Evolutionary conservation across 805 yeast genomes (phyloP).

Genomic region (Torulaspora delbrueckii): DNA sequence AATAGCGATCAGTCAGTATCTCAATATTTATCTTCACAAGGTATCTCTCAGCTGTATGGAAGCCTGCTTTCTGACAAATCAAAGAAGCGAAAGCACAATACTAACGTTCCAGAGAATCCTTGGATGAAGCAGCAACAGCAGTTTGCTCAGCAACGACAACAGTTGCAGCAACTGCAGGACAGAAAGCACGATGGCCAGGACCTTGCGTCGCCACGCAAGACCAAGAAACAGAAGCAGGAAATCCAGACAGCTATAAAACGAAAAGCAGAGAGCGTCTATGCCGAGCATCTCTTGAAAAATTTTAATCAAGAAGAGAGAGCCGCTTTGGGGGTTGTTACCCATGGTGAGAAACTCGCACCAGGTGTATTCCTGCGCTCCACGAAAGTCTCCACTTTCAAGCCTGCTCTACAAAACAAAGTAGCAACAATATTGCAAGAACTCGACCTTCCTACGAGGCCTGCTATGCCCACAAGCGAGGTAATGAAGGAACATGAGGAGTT

Average conservation of each 20-base stretch:
- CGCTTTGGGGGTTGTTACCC: conserved; percentile 76
- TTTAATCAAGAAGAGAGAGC: conserved; percentile 75
- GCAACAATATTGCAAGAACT: conserved; percentile 65
- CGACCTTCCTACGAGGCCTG: conserved; percentile 74
- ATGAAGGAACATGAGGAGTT: conserved; percentile 73
- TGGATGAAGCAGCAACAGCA: conserved; percentile 42
- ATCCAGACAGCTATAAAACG: conserved; percentile 30
- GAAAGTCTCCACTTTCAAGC: conserved; percentile 72
- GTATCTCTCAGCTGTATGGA: conserved; percentile 79
- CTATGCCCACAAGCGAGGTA: conserved; percentile 79
- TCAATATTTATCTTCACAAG: conserved; percentile 79
- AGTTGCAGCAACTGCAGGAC: conserved; percentile 31
- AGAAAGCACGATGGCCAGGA: conserved; percentile 15
- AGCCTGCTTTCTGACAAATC: conserved; percentile 67
- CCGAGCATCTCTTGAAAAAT: conserved; percentile 33
- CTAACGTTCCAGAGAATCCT: conserved; percentile 41
- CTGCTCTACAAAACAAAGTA: conserved; percentile 63
- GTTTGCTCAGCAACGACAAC: conserved; percentile 36
- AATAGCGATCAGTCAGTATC: conserved; percentile 69
- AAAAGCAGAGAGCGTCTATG: conserved; percentile 34
- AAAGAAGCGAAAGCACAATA: conserved; percentile 45
- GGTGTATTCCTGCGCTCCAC: conserved; percentile 82
- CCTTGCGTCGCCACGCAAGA: conserved; percentile 21
- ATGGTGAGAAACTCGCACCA: conserved; percentile 62
- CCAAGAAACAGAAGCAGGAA: conserved; percentile 33